These are phyloP conservation scores for Anthracocystis walkeri DNA, from an alignment of 1,284 basidiomycete species.

Conservation along the genomic window DNA sequence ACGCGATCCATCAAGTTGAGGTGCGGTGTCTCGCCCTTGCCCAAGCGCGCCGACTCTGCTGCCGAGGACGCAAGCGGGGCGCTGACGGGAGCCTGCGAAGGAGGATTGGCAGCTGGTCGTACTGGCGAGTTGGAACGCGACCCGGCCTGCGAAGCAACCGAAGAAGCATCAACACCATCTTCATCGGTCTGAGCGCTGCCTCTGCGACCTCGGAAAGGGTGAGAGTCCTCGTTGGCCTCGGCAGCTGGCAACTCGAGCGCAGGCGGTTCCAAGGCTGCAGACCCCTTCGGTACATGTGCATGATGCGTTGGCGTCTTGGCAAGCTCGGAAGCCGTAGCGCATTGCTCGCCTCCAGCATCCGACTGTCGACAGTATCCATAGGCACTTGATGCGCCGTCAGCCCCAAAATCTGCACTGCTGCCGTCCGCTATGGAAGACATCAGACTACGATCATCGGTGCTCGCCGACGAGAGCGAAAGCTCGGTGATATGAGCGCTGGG, in stretches of 20 bases:
- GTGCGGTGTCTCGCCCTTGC: slow-evolving; percentile 31
- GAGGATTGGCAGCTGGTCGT: slow-evolving; percentile 14
- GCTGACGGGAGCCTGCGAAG: slow-evolving; percentile 15
- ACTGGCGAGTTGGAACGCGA: slow-evolving; percentile 62
- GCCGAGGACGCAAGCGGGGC: slow-evolving; percentile 21
- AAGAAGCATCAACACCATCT: slow-evolving; percentile 58
- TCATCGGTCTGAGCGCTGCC: slow-evolving; percentile 39
- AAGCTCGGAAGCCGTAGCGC: slow-evolving; percentile 42
- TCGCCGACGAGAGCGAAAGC: slow-evolving; percentile 41
- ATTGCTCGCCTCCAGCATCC: slow-evolving; percentile 24
- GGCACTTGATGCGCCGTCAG: slow-evolving; percentile 32
- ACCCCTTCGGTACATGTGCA: slow-evolving; percentile 43
- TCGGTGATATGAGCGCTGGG: slow-evolving; percentile 43
- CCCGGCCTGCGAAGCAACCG: slow-evolving; percentile 65
- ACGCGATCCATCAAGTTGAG: slow-evolving; percentile 46
- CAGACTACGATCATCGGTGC: slow-evolving; percentile 33
- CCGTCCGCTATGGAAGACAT: slow-evolving; percentile 36
- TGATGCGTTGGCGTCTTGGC: slow-evolving; percentile 59
- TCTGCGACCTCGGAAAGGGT: slow-evolving; percentile 30
- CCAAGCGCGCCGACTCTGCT: slow-evolving; percentile 25
- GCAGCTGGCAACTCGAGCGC: slow-evolving; percentile 44
- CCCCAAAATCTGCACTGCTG: slow-evolving; percentile 31
- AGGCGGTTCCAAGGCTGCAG: slow-evolving; percentile 49
- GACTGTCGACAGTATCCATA: slow-evolving; percentile 26
- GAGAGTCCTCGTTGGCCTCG: slow-evolving; percentile 16